These are phyloP conservation scores for Ceratobasidium sp. DNA, from an alignment of 1,284 basidiomycete species.

Conservation along the genomic window DNA sequence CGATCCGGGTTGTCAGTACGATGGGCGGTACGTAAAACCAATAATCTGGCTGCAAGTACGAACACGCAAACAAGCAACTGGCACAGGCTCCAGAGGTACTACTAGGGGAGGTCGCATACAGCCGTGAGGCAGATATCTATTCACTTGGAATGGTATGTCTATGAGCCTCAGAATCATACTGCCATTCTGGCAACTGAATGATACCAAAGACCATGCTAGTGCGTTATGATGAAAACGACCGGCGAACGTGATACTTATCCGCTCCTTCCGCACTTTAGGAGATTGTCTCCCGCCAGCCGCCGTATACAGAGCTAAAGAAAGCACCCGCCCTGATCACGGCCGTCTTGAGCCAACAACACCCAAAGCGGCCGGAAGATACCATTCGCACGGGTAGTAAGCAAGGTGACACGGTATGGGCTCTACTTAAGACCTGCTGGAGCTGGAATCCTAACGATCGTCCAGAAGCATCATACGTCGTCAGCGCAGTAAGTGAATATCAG, in stretches of 20 bases:
- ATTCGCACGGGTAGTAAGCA: background rate
- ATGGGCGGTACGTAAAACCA: background rate
- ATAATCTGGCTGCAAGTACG: background rate
- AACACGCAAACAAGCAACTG: background rate
- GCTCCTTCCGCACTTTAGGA: background rate
- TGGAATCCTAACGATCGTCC: background rate
- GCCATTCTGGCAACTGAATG: background rate
- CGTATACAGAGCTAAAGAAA: background rate
- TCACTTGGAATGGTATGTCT: background rate
- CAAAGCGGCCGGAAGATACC: background rate
- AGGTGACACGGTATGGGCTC: background rate
- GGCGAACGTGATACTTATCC: background rate
- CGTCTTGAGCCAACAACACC: background rate
- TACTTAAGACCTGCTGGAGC: background rate
- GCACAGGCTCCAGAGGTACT: background rate
- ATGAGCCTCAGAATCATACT: background rate
- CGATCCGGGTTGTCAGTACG: background rate
- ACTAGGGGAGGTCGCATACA: background rate
- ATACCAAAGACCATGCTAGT: constrained; percentile 2
- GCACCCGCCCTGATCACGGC: background rate
- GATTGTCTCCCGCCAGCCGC: background rate
- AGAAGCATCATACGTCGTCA: background rate
- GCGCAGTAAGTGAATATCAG: no score
- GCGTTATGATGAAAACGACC: background rate
- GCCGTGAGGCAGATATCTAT: background rate